These are phyloP conservation scores for Cladosporium sp. DNA, from an alignment of 2,329 filamentous ascomycete species.

Conservation along the genomic window DNA sequence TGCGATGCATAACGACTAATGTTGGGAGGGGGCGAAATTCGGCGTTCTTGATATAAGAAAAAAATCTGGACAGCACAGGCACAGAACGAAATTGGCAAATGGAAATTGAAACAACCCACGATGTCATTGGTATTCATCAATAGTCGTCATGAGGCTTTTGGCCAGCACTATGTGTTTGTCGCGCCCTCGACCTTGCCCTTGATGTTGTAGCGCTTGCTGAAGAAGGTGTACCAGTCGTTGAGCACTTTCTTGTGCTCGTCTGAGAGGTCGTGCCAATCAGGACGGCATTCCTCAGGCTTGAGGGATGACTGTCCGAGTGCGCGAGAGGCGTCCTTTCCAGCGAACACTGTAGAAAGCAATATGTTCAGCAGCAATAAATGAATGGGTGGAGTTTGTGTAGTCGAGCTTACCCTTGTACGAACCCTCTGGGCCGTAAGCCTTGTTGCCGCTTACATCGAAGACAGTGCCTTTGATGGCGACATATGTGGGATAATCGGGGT, in stretches of 20 bases:
- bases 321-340: constrained; percentile 91
- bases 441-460: constrained; percentile 90
- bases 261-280: constrained; percentile 77
- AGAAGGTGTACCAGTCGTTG: constrained; percentile 93
- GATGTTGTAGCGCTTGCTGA: constrained; percentile 93
- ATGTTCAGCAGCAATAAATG: background rate
- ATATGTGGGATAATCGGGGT: constrained; percentile 57
- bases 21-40: background rate
- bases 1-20: background rate
- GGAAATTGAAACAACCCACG: background rate
- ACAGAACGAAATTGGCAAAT: background rate
- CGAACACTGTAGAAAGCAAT: constrained; percentile 67
- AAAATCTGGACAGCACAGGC: background rate
- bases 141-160: background rate
- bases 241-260: constrained; percentile 83
- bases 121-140: background rate
- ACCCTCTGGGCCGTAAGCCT: constrained; percentile 75
- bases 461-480: constrained; percentile 75
- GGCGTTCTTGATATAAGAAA: background rate
- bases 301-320: constrained; percentile 83
- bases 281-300: constrained; percentile 73
- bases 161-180: constrained; percentile 19
- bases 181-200: constrained; percentile 54
- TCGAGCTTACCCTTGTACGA: constrained; percentile 71
- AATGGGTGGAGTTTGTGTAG: background rate